Conservation (phyloP, 2,329 filamentous ascomycete genomes). For the Magnaporthiopsis incrustans region DNA sequence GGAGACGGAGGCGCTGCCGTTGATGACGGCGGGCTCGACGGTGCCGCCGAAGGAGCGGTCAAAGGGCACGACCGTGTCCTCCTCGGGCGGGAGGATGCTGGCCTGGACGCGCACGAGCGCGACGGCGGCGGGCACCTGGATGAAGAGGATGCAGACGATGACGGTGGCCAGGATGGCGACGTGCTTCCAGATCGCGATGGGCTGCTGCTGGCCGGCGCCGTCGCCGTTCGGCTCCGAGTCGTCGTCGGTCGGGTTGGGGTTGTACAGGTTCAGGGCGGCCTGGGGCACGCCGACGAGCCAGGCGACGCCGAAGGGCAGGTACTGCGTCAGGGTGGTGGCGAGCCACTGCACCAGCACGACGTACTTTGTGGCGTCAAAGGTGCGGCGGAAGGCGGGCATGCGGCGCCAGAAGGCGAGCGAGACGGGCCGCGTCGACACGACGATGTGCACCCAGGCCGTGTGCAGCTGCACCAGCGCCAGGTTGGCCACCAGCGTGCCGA, state of each 20-base stretch:
- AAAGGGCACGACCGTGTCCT: slow-evolving; percentile 81
- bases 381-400: slow-evolving; percentile 55
- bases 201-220: slow-evolving; percentile 25
- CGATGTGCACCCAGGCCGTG: slow-evolving; percentile 76
- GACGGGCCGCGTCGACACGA: slow-evolving; percentile 60
- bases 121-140: slow-evolving; percentile 68
- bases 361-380: slow-evolving; percentile 60
- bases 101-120: slow-evolving; percentile 78
- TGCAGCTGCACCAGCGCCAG: slow-evolving; percentile 59
- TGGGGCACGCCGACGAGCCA: slow-evolving; percentile 38
- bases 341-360: slow-evolving; percentile 59
- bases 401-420: slow-evolving; percentile 57
- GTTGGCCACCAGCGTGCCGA: slow-evolving; percentile 43
- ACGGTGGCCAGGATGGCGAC: slow-evolving; percentile 35
- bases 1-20: slow-evolving; percentile 61
- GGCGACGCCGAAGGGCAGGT: slow-evolving; percentile 39
- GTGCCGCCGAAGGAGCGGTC: slow-evolving; percentile 78
- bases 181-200: slow-evolving; percentile 36
- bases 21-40: slow-evolving; percentile 66
- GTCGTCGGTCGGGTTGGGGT: slow-evolving; percentile 11
- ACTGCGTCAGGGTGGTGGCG: slow-evolving; percentile 40
- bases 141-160: slow-evolving; percentile 46
- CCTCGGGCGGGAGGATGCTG: slow-evolving; percentile 71
- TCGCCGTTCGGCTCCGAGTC: slow-evolving; percentile 29
- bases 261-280: slow-evolving; percentile 13